Base-by-base conservation (phyloP, 306 rosid species). In the Notholithocarpus densiflorus region DNA sequence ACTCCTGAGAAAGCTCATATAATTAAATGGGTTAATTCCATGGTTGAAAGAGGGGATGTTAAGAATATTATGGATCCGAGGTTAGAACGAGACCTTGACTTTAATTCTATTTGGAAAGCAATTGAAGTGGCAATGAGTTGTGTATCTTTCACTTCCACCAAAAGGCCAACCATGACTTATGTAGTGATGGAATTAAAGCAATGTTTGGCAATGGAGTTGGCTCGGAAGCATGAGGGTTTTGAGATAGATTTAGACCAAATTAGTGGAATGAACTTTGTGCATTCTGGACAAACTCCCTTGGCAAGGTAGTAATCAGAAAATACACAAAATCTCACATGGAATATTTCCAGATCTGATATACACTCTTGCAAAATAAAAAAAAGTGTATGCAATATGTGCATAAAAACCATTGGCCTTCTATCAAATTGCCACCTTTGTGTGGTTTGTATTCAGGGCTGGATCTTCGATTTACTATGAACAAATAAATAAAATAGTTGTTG, bases 91-190 rank as follows among this genome's bases (percentile, higher is more conserved):
- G 77, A 85, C 3, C 85, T 68, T 61, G 73, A 79, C 20, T 78
- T 17, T 15, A 68, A 17, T 34, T 85, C 86, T 40, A 81, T 43
- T 1, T 86, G 88, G 89, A 89, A 75, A 82, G 80, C 75, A 29
- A 73, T 88, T 21, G 93, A 90, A 32, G n/a, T 79, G 66, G 90
- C 87, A 65, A 80, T 87, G 90, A 79, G 76, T 51, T 92, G 83
- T 75, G 89, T 79, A 1, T 79, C 86, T 60, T 6, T n/a, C 5
- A 11, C 8, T 20, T 66, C 87, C 52, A 43, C 14, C 1, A 20
- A 11, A 20, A 86, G 92, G 91, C 95, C 91, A 37, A 69, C 27
- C 79, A 90, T 92, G 88, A 78, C 81, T 56, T 61, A 74, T 37
- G 82, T 89, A 2, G 89, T 87, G 81, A 45, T 37, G 15, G 87